phyloP scores from a whole-genome alignment of 345 rosid species.

The Sonneratia alba region DNA sequence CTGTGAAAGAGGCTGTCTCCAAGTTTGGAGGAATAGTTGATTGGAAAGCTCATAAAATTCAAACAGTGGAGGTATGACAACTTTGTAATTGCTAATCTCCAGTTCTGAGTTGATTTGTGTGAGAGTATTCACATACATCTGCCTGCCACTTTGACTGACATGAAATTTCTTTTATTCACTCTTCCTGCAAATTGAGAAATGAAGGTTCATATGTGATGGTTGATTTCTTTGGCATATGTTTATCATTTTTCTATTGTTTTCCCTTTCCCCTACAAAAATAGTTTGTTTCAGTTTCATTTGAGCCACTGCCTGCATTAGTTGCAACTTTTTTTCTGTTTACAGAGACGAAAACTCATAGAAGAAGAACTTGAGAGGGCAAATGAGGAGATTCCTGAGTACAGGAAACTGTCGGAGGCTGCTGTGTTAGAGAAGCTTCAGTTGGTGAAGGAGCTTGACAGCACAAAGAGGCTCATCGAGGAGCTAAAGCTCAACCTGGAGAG shows the following conservation, averaged over 20 bases:
- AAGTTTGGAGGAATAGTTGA: conserved; percentile 94
- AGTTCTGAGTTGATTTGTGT: background rate
- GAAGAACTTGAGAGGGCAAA: conserved; percentile 64
- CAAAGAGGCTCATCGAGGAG: conserved; percentile 77
- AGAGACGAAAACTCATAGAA: conserved; percentile 67
- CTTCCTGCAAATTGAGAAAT: too few relatives aligned
- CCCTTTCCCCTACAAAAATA: background rate
- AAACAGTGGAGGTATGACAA: conserved; percentile 60
- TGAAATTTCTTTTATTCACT: background rate
- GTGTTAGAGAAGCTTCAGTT: conserved; percentile 51
- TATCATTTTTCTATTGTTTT: background rate
- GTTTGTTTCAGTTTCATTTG: background rate
- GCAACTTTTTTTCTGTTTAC: background rate
- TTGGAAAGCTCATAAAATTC: conserved; percentile 87
- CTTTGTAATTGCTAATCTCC: background rate
- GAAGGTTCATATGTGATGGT: background rate
- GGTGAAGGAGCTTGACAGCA: conserved; percentile 62
- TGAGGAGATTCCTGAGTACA: conserved; percentile 57
- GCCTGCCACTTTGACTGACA: too few relatives aligned
- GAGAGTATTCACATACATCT: too few relatives aligned
- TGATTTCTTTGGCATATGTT: background rate
- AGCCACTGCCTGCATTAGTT: background rate
- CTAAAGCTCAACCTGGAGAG: conserved; percentile 77
- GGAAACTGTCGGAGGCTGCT: conserved; percentile 44
- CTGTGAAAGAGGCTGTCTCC: conserved; percentile 92